These are phyloP conservation scores for Microstegium vimineum DNA, from an alignment of 176 grass and related monocot species.

Conservation along the genomic window DNA sequence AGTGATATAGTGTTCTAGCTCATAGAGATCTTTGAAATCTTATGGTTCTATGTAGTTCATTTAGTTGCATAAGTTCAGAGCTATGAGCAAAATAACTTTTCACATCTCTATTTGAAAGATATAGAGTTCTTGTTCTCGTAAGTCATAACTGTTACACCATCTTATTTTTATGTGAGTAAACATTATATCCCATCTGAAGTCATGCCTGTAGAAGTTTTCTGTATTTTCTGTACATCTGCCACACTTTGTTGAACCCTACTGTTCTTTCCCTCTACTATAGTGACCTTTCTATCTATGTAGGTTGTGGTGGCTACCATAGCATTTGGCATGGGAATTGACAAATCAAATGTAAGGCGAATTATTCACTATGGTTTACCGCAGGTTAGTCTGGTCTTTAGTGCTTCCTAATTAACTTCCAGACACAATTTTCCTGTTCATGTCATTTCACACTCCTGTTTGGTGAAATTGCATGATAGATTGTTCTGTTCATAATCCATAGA, in stretches of 20 bases:
- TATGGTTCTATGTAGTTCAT: background rate
- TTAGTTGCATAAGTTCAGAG: background rate
- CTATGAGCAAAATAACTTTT: background rate
- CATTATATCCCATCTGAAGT: background rate
- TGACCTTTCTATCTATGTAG: conserved; percentile 40
- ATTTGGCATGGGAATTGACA: conserved; percentile 99
- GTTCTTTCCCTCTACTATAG: background rate
- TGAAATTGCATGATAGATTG: background rate
- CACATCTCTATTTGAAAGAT: conserved; percentile 3
- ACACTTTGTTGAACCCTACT: conserved; percentile 1
- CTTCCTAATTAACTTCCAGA: background rate
- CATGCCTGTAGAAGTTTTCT: background rate
- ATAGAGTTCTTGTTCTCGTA: background rate
- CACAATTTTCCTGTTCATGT: background rate
- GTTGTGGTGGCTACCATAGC: conserved; percentile 98
- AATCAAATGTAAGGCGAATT: conserved; percentile 92
- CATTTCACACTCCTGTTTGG: background rate
- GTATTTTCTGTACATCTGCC: background rate
- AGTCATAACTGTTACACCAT: background rate
- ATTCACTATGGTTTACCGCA: conserved; percentile 96
- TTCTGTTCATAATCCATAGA: background rate
- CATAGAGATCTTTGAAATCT: background rate
- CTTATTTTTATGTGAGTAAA: background rate
- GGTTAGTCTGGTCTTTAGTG: conserved; percentile 41
- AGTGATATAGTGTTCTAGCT: background rate